These are phyloP conservation scores for Diaporthe citri DNA, from an alignment of 2,329 filamentous ascomycete species.

Conservation along the genomic window DNA sequence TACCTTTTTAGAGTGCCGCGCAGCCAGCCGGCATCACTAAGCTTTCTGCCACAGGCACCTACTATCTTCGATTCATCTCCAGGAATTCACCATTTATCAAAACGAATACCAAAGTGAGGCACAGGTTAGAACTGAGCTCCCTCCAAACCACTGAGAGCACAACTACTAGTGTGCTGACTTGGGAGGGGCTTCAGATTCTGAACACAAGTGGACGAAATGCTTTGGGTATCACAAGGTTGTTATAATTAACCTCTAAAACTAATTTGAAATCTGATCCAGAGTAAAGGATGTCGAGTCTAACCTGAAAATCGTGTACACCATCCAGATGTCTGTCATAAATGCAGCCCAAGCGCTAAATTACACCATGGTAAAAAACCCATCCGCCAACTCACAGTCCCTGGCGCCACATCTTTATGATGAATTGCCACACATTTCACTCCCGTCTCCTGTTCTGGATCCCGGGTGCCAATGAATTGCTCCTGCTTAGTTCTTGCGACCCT, in stretches of 20 bases:
- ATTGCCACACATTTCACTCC: not conserved
- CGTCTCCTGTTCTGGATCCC: too few relatives aligned
- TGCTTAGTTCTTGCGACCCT: conserved; percentile 8
- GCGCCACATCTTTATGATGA: not conserved
- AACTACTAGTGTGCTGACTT: not conserved
- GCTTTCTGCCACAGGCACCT: not conserved
- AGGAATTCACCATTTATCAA: too few relatives aligned
- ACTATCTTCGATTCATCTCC: not conserved
- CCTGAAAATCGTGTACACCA: not conserved
- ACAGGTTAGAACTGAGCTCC: not conserved
- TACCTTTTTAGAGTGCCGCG: too few relatives aligned
- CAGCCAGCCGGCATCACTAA: not conserved
- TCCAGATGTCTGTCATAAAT: not conserved
- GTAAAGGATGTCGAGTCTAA: conserved; percentile 8
- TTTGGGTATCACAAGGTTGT: conserved; percentile 4
- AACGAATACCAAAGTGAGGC: too few relatives aligned
- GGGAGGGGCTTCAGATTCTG: not conserved
- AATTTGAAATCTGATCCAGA: not conserved
- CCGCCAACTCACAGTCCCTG: not conserved
- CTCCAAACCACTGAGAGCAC: not conserved
- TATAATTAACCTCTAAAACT: conserved; percentile 23
- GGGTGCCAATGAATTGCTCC: too few relatives aligned
- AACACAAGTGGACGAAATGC: not conserved
- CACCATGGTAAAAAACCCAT: not conserved
- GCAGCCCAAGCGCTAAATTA: not conserved